phyloP scores from a whole-genome alignment of 2,329 filamentous ascomycete species.

The Pseudogymnoascus destructans region DNA sequence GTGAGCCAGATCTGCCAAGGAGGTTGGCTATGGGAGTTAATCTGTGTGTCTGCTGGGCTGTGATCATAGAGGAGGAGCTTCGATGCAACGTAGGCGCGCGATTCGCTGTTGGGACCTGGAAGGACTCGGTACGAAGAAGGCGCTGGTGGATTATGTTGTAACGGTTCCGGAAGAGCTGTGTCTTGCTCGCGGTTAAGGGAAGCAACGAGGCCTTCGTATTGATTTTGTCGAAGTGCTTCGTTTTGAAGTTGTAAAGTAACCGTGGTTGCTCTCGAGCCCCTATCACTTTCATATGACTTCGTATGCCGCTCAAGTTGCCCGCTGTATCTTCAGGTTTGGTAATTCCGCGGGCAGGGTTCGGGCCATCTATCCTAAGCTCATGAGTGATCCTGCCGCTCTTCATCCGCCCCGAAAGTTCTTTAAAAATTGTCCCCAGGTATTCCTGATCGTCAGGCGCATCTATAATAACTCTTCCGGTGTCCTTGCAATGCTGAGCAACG shows the following conservation, averaged over 20 bases:
- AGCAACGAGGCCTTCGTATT: conserved; percentile 55
- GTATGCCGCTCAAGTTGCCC: conserved; percentile 47
- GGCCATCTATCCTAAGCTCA: conserved; percentile 30
- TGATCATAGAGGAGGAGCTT: conserved; percentile 41
- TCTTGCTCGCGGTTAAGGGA: conserved; percentile 69
- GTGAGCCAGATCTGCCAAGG: conserved; percentile 66
- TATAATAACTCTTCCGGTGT: conserved; percentile 76
- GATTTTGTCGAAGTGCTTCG: conserved; percentile 86
- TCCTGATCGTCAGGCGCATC: conserved; percentile 42
- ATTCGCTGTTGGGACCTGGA: conserved; percentile 61
- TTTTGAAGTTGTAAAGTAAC: conserved; percentile 59
- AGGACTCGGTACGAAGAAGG: conserved; percentile 81
- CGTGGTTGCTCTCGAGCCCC: conserved; percentile 77
- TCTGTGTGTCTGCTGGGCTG: conserved; percentile 57
- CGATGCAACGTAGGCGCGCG: conserved; percentile 41
- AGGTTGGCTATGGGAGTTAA: conserved; percentile 73
- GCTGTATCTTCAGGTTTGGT: conserved; percentile 44
- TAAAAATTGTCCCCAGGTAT: conserved; percentile 67
- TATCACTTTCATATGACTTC: conserved; percentile 74
- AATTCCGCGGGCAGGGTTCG: conserved; percentile 34
- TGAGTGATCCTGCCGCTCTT: conserved; percentile 60
- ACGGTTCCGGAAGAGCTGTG: conserved; percentile 71
- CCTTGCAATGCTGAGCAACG: conserved; percentile 84
- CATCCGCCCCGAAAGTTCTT: conserved; percentile 77
- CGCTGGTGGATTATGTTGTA: conserved; percentile 90